Percentiles rank a stretch among this genome's conserved stretches.
Conservation (phyloP, 2,329 filamentous ascomycete genomes). For the Pyrenochaeta sp. region DNA sequence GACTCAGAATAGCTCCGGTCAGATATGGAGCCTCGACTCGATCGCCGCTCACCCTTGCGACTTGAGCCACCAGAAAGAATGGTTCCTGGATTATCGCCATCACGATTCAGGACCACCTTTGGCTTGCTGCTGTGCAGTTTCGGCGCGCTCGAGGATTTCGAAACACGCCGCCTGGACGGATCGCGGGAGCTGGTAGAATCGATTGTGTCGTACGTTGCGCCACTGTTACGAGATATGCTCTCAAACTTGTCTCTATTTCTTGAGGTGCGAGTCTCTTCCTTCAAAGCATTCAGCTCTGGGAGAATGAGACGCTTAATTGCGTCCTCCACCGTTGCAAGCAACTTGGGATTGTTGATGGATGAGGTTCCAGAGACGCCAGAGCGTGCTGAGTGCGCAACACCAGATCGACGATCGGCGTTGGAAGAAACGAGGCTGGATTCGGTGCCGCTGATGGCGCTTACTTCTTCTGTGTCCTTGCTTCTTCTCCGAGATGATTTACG, state of each 20-base stretch:
- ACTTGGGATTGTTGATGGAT: constrained; percentile 89
- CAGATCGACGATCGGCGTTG: constrained; percentile 64
- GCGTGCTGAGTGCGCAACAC: constrained; percentile 65
- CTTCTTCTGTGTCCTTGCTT: constrained; percentile 58
- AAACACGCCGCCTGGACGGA: constrained; percentile 61
- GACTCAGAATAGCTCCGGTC: constrained; percentile 52
- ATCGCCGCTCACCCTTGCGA: constrained; percentile 61
- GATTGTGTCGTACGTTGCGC: constrained; percentile 64
- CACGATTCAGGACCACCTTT: constrained; percentile 66
- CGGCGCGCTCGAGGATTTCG: constrained; percentile 68
- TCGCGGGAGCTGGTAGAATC: constrained; percentile 61
- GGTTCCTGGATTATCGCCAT: constrained; percentile 66
- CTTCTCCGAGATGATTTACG: constrained; percentile 49
- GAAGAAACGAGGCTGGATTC: constrained; percentile 71
- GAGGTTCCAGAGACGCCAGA: constrained; percentile 65
- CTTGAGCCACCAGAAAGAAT: constrained; percentile 64
- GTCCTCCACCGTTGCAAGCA: constrained; percentile 91
- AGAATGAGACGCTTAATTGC: constrained; percentile 89
- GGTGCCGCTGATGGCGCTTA: constrained; percentile 54
- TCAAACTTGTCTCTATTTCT: constrained; percentile 75
- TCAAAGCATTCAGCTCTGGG: constrained; percentile 89
- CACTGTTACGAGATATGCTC: constrained; percentile 57
- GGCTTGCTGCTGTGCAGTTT: constrained; percentile 65
- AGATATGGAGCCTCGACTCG: constrained; percentile 60
- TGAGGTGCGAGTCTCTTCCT: constrained; percentile 85